These are phyloP conservation scores for Tolypocladium inflatum DNA, from an alignment of 2,329 filamentous ascomycete genomes.

Conservation along the genomic window DNA sequence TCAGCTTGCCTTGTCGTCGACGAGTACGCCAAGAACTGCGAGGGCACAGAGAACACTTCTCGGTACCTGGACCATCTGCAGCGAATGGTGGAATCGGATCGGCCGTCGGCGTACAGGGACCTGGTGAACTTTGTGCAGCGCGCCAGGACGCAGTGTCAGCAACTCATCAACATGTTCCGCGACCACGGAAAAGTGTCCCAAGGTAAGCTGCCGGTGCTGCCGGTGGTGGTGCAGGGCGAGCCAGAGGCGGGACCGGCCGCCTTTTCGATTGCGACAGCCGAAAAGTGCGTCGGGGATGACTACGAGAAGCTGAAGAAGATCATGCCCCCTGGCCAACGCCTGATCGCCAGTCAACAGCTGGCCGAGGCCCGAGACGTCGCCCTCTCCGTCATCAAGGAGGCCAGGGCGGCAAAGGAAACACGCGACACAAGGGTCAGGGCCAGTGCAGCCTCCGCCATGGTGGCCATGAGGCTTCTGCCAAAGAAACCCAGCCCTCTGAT, in stretches of 20 bases:
- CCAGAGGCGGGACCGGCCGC: constrained; percentile 83
- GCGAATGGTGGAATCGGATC: constrained; percentile 69
- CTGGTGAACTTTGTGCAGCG: constrained; percentile 84
- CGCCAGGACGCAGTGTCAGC: constrained; percentile 82
- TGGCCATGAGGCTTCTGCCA: constrained; percentile 77
- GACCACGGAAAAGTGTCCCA: constrained; percentile 77
- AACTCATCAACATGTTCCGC: constrained; percentile 82
- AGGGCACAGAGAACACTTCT: constrained; percentile 26
- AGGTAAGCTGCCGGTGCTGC: constrained; percentile 66
- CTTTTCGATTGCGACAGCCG: constrained; percentile 79
- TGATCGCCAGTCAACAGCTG: constrained; percentile 73
- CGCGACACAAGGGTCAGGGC: constrained; percentile 82
- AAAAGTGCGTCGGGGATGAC: constrained; percentile 77
- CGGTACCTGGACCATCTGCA: constrained; percentile 59
- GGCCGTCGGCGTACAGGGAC: constrained; percentile 78
- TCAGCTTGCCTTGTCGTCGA: constrained; percentile 77
- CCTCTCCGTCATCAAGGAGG: constrained; percentile 65
- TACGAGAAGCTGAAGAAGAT: constrained; percentile 81
- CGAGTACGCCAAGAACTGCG: constrained; percentile 65
- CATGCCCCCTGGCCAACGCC: constrained; percentile 79
- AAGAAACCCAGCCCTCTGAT: constrained; percentile 92
- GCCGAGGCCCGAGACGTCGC: constrained; percentile 67
- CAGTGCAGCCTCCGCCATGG: constrained; percentile 75
- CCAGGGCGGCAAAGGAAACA: constrained; percentile 66
- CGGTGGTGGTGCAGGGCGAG: constrained; percentile 90